phyloP scores from a whole-genome alignment of 176 grass and related monocot genomes.

The Musa beccarii region DNA sequence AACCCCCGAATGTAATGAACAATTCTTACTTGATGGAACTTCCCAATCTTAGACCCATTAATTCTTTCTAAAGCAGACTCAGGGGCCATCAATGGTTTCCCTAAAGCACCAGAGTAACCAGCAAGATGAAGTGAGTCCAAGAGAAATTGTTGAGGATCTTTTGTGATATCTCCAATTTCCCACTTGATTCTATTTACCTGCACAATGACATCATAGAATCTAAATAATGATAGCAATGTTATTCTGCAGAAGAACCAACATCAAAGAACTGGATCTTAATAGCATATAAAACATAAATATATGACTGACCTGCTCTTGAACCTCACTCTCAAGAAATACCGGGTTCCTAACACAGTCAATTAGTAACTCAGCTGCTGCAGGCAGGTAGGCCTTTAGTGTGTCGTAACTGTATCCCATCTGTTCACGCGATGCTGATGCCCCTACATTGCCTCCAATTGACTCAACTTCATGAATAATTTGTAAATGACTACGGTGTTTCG shows the following conservation, averaged over 20 bases:
- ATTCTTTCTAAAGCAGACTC: slow-evolving; percentile 35
- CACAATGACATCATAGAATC: slow-evolving; percentile 9
- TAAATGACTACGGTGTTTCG: slow-evolving; percentile 47
- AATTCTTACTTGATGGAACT: slow-evolving; percentile 57
- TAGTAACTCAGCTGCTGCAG: slow-evolving; percentile 52
- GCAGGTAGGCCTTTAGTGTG: slow-evolving; percentile 65
- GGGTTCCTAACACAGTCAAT: slow-evolving; percentile 64
- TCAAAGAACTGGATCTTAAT: background rate
- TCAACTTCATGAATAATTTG: slow-evolving; percentile 55
- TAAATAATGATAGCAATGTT: background rate
- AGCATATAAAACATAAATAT: background rate
- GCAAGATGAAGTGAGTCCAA: slow-evolving; percentile 60
- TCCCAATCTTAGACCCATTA: slow-evolving; percentile 31
- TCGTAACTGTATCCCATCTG: slow-evolving; percentile 80
- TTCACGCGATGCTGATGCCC: slow-evolving; percentile 47
- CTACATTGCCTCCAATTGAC: slow-evolving; percentile 47
- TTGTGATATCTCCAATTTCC: slow-evolving; percentile 36
- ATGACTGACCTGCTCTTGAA: slow-evolving; percentile 47
- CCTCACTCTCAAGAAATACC: slow-evolving; percentile 52
- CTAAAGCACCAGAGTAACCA: slow-evolving; percentile 57
- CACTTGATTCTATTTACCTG: slow-evolving; percentile 46
- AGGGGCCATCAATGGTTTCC: slow-evolving; percentile 52
- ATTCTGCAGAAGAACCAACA: background rate
- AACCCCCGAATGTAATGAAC: background rate
- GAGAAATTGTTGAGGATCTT: slow-evolving; percentile 52